These are phyloP conservation scores for Melanopsichium pennsylvanicum DNA, from an alignment of 1,284 basidiomycete species.

Conservation along the genomic window DNA sequence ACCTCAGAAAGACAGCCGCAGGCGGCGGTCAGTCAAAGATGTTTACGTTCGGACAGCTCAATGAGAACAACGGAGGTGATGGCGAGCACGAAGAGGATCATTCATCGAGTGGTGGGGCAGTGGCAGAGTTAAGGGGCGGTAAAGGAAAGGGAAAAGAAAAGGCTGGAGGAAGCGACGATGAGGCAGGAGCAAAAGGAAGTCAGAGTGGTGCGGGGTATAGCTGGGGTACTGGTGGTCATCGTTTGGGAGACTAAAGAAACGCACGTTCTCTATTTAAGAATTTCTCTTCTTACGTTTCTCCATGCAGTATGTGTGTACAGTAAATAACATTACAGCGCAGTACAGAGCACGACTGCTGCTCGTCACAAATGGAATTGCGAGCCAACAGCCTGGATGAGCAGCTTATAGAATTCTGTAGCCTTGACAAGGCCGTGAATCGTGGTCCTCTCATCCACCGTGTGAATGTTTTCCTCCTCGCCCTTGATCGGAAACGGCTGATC, in stretches of 20 bases:
- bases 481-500: slow-evolving; percentile 32
- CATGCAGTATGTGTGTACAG: no score
- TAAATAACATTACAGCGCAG: no score
- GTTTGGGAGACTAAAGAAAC: slow-evolving; percentile 22
- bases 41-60: slow-evolving; percentile 41
- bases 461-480: slow-evolving; percentile 66
- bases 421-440: slow-evolving; percentile 66
- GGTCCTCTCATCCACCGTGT: slow-evolving; percentile 74
- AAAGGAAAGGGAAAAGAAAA: slow-evolving; percentile 24
- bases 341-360: no score
- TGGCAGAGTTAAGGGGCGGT: slow-evolving; percentile 40
- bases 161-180: slow-evolving; percentile 25
- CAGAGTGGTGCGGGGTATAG: slow-evolving; percentile 4
- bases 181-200: slow-evolving; percentile 9
- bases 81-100: slow-evolving; percentile 31
- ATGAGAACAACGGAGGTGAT: slow-evolving; percentile 1
- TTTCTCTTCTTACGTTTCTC: no score
- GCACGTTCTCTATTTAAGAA: no score
- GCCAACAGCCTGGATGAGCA: slow-evolving; percentile 68
- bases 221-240: slow-evolving; percentile 17
- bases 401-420: slow-evolving; percentile 69
- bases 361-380: no score
- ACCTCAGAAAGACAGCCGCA: slow-evolving; percentile 30
- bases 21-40: slow-evolving; percentile 11
- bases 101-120: slow-evolving; percentile 45